These are phyloP conservation scores for Beverwykella pulmonaria DNA, from an alignment of 495 filamentous ascomycete species.

Conservation along the genomic window DNA sequence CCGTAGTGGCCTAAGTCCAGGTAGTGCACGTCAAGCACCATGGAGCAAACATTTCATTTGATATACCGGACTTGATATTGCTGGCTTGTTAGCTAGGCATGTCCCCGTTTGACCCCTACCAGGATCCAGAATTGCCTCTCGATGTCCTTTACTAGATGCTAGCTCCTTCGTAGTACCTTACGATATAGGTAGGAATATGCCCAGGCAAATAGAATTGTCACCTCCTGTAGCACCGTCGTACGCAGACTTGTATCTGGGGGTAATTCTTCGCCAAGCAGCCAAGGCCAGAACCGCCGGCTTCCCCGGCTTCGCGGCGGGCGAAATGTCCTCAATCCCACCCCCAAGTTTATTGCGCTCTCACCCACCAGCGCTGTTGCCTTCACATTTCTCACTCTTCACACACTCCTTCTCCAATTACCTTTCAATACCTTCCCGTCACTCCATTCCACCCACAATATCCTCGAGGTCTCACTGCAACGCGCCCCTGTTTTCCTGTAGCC, in stretches of 20 bases:
- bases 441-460: background rate
- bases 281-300: background rate
- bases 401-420: background rate
- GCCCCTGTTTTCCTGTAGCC: constrained; percentile 17
- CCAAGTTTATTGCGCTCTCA: background rate
- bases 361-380: background rate
- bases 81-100: too few relatives aligned
- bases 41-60: too few relatives aligned
- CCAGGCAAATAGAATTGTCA: too few relatives aligned
- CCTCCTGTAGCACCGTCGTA: too few relatives aligned
- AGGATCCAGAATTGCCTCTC: too few relatives aligned
- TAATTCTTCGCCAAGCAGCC: background rate
- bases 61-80: too few relatives aligned
- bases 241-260: background rate
- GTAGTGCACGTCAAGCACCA: too few relatives aligned
- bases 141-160: too few relatives aligned
- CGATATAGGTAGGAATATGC: too few relatives aligned
- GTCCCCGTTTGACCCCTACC: too few relatives aligned
- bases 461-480: background rate
- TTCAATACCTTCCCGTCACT: background rate
- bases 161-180: too few relatives aligned
- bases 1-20: too few relatives aligned
- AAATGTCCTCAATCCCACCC: constrained; percentile 10
- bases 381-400: background rate
- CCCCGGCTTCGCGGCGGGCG: background rate